phyloP scores from a whole-genome alignment of 1,284 basidiomycete genomes.

The Inonotus obliquus region DNA sequence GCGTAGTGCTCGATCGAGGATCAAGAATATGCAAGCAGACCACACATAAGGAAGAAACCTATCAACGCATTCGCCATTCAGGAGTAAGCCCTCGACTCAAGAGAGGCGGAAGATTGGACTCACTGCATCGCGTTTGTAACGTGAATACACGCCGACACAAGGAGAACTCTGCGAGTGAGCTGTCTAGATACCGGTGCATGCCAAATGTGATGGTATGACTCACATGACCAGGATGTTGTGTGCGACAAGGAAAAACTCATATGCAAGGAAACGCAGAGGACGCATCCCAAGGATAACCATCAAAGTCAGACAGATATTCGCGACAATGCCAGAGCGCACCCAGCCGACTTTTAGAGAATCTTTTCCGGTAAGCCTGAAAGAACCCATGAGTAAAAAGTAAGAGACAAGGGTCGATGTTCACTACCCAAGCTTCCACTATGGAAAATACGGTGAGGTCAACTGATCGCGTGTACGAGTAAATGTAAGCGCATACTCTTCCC shows the following conservation, averaged over 20 bases:
- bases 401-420: background rate
- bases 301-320: slow-evolving; percentile 34
- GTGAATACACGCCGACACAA: slow-evolving; percentile 3
- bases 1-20: slow-evolving; percentile 39
- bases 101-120: background rate
- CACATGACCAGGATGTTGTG: slow-evolving; percentile 39
- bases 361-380: slow-evolving; percentile 3
- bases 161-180: slow-evolving; percentile 26
- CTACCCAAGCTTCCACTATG: slow-evolving; percentile 16
- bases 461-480: slow-evolving; percentile 18
- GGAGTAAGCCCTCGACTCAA: background rate
- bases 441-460: slow-evolving; percentile 16
- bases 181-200: background rate
- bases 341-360: slow-evolving; percentile 16
- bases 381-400: background rate
- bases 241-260: slow-evolving; percentile 44
- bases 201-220: slow-evolving; percentile 7
- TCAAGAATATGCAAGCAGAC: slow-evolving; percentile 44
- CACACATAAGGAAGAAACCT: slow-evolving; percentile 33
- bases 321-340: slow-evolving; percentile 34
- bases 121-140: background rate
- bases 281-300: slow-evolving; percentile 35
- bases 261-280: slow-evolving; percentile 35
- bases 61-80: background rate
- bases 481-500: slow-evolving; percentile 23